Base-by-base conservation (phyloP, 768 basidiomycete species). In the Serpula lacrymans region DNA sequence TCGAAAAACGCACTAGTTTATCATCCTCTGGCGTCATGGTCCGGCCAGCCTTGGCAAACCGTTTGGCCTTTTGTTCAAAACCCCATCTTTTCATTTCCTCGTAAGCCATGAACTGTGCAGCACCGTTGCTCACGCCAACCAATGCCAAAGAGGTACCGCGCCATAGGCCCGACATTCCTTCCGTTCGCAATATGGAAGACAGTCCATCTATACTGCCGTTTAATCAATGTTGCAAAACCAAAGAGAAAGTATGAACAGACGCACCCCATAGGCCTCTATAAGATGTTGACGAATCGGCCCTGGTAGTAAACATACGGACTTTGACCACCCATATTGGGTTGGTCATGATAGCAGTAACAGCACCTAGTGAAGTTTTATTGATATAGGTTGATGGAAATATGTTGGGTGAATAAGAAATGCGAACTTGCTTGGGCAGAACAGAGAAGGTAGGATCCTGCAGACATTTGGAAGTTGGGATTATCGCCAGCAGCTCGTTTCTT, bases 261-360 rank as follows among this genome's bases (percentile, higher is more conserved):
- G 45, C 46, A 92, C 91, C 70, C 78, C 78, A 84, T 42, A 93
- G 69, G 7, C 84, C 81, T 13, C 80, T 78, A 62, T 97, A 97
- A 1, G 91, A 81, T 3, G 60, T 68, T 7, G 86, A 80, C 29
- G 83, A 78, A 41, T 77, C 72, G 21, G 75, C 61, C 8, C 67
- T 68, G 1, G 92, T 85, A 1, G 93, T 91, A 58, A 96, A 99
- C 82, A 97, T 93, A 45, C 96, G 81, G 7, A 96, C 94, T 68
- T 95, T 88, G 41, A 98, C 87, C 11, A 98, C 87, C 95, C 95
- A 98, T 51, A 97, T 80, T 0, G 95, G 96, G 62, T 99, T 98
- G 6, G 95, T 99, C 58, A 96, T 75, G 54, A 98, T 69, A 1
- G 96, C 93, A 3, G 94, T 96, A 13, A 81, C 82, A 10, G 94